phyloP scores from a whole-genome alignment of 768 basidiomycete genomes.

The Hortiboletus campestris region DNA sequence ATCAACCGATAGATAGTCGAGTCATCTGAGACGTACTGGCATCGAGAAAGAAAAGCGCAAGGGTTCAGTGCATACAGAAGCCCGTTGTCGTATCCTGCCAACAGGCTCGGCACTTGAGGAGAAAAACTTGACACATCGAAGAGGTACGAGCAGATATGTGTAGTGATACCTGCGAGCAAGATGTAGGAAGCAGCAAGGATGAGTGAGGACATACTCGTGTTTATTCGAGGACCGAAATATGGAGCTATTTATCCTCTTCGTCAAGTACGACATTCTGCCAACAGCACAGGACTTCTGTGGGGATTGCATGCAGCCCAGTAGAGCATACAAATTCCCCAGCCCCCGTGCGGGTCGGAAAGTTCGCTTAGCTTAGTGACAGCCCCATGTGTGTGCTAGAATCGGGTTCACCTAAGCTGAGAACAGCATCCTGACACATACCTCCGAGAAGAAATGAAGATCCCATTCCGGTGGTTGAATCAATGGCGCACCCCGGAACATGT shows the following conservation, averaged over 20 bases:
- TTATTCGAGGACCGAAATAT: background rate
- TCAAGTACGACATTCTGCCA: background rate
- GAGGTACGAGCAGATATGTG: background rate
- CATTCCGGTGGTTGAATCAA: too few relatives aligned
- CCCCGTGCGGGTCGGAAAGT: too few relatives aligned
- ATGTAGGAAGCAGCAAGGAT: background rate
- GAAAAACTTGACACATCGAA: background rate
- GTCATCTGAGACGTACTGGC: conserved; percentile 20
- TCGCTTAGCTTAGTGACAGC: too few relatives aligned
- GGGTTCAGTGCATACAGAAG: conserved; percentile 15
- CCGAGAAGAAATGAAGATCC: too few relatives aligned
- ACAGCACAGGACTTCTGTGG: background rate
- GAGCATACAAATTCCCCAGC: too few relatives aligned
- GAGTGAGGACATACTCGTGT: background rate
- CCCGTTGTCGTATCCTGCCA: conserved; percentile 18
- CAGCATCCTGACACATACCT: too few relatives aligned
- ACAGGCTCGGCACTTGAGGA: conserved; percentile 8
- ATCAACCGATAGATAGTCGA: background rate
- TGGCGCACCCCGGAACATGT: too few relatives aligned
- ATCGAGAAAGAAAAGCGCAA: conserved; percentile 12
- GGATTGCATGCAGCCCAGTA: background rate
- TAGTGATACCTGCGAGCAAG: background rate
- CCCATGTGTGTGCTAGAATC: too few relatives aligned
- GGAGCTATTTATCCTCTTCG: conserved; percentile 3
- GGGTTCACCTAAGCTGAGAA: too few relatives aligned